Conservation (phyloP, 2,329 filamentous ascomycete species). For the Apiospora rasikravindrae region DNA sequence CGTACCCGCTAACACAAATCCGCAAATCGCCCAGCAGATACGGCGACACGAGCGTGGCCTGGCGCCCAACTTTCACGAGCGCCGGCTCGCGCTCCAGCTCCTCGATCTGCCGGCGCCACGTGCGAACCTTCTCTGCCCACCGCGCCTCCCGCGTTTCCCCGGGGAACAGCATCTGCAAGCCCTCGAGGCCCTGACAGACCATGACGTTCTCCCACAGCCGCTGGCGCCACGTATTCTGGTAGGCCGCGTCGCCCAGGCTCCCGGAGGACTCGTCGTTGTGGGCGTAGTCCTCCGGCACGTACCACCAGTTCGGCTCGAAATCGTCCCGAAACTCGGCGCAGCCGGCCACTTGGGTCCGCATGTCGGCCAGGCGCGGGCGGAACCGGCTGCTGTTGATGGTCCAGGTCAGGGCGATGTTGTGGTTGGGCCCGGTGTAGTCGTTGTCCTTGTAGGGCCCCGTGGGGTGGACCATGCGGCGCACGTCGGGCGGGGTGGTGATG, state of each 20-base stretch:
- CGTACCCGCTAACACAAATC: slow-evolving; percentile 17
- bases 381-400: slow-evolving; percentile 23
- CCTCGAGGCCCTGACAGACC: slow-evolving; percentile 29
- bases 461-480: slow-evolving; percentile 25
- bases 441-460: slow-evolving; percentile 8
- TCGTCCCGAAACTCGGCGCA: slow-evolving; percentile 20
- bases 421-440: neutral
- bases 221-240: slow-evolving; percentile 19
- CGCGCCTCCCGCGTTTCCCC: neutral
- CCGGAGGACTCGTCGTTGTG: neutral
- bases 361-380: slow-evolving; percentile 16
- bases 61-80: slow-evolving; percentile 2
- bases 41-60: slow-evolving; percentile 26
- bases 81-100: slow-evolving; percentile 23
- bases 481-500: slow-evolving; percentile 55
- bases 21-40: slow-evolving; percentile 26
- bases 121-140: slow-evolving; percentile 24
- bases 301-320: slow-evolving; percentile 18
- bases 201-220: slow-evolving; percentile 25
- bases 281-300: neutral
- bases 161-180: slow-evolving; percentile 24
- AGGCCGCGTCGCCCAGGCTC: neutral
- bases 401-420: slow-evolving; percentile 22
- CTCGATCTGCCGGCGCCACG: slow-evolving; percentile 26
- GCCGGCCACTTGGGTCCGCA: slow-evolving; percentile 20